Base-by-base conservation (phyloP, 257 asterid species). In the Solanum medicagineum region DNA sequence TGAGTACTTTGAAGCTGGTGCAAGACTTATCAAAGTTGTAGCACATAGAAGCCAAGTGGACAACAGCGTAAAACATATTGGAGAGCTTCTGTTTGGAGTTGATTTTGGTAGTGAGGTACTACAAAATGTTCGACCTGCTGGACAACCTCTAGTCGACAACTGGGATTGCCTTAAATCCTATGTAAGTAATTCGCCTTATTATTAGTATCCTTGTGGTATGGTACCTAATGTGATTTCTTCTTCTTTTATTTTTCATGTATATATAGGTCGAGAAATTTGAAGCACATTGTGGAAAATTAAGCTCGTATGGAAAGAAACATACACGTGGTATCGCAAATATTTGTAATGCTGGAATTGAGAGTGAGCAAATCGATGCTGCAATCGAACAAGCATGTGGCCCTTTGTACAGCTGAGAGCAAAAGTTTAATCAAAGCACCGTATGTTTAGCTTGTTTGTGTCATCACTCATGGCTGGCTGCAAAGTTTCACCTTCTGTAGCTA, bases 241-340 rank as follows among this genome's bases (percentile, higher is more conserved):
- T 49, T 49, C 3, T 49, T 26, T 26, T 26, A 1, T 26, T 26
- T 26, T 26, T 26, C 29, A 26, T 49, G 15, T 32, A 32, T 32
- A 32, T 70, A 10, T 93, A 93, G 97, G 95, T 94, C 59, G 85
- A 91, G 60, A 90, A 93, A 59, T 94, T 92, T 36, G 99, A 95
- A 93, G 86, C 92, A 7, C 89, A 86, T 17, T 97, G 99, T 36
- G 98, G 99, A 47, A 91, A 97, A 2, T 84, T 97, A 53, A 92
- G 97, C 32, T 97, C 95, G 42, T 95, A 97, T 32, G 99, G 99
- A 65, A 94, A 93, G 98, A 97, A 91, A 88, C 97, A 97, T 90
- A 92, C 93, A 97, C 94, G 98, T 20, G 90, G 97, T 1, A 80
- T 97, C 20, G 98, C 97, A 36, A 95, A 97, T 86, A 92, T 97